Conservation (phyloP, 345 rosid genomes). For the Linum lewisii region DNA sequence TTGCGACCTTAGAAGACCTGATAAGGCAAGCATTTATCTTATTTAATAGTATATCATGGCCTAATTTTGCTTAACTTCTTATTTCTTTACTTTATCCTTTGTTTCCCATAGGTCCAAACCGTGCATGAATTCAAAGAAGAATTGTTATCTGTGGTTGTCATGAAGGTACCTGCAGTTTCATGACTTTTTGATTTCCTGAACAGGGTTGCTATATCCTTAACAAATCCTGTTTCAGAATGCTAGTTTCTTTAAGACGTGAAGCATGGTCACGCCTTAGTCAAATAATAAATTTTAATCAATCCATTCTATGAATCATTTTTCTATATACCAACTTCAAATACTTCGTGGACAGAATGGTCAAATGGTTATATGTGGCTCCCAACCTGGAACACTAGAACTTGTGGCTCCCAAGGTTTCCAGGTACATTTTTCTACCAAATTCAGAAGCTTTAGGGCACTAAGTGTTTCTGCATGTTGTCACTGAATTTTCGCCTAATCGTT, state of each 20-base stretch:
- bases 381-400: constrained; percentile 66
- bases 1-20: constrained; percentile 68
- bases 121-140: constrained; percentile 92
- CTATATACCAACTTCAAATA: not conserved
- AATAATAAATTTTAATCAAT: no score
- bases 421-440: constrained; percentile 26
- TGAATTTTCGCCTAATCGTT: not conserved
- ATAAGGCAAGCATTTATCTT: constrained; percentile 38
- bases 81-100: constrained; percentile 6
- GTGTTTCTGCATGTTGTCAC: not conserved
- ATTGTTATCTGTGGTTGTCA: constrained; percentile 60
- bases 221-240: not conserved
- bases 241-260: no score
- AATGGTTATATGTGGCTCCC: constrained; percentile 20
- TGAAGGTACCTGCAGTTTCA: constrained; percentile 51
- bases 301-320: not conserved
- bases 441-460: not conserved
- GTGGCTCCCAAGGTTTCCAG: constrained; percentile 89
- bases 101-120: constrained; percentile 52
- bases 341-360: not conserved
- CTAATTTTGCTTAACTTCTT: not conserved
- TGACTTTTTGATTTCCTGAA: not conserved
- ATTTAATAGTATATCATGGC: not conserved
- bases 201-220: not conserved
- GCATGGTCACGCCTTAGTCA: not conserved